phyloP scores from a whole-genome alignment of 164 flowering plant genomes.

The Sextonia rubra region DNA sequence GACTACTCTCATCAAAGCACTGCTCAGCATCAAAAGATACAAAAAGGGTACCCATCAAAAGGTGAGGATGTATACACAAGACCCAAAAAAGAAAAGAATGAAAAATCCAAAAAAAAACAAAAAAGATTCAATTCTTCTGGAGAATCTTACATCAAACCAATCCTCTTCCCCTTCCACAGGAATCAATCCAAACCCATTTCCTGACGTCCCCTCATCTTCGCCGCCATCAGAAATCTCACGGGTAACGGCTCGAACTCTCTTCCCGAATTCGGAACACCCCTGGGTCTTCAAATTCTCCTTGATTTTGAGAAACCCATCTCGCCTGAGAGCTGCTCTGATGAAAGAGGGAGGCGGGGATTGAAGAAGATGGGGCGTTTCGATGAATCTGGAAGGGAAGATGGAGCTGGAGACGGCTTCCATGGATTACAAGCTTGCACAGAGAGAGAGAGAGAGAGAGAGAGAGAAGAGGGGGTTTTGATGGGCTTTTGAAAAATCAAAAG shows the following conservation, averaged over 20 bases:
- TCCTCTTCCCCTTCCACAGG: constrained; percentile 24
- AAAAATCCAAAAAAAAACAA: not conserved
- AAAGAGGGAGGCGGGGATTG: constrained; percentile 8
- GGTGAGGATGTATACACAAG: not conserved
- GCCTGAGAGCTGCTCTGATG: constrained; percentile 17
- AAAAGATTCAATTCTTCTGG: not conserved
- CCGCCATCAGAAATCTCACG: constrained; percentile 28
- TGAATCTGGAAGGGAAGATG: constrained; percentile 23
- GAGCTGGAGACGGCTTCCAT: constrained; percentile 51
- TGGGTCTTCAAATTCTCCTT: constrained; percentile 5
- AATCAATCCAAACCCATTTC: constrained; percentile 25
- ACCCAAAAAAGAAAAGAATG: not conserved
- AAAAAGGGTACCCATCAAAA: not conserved
- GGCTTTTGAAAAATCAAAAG: constrained; percentile 5
- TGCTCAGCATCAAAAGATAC: not conserved
- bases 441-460: not conserved
- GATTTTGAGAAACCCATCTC: constrained; percentile 26
- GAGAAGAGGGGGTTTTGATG: constrained; percentile 11
- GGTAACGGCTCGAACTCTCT: constrained; percentile 22
- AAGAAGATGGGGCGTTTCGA: constrained; percentile 22
- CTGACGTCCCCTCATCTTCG: constrained; percentile 24
- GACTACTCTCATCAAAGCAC: not conserved
- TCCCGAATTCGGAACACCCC: constrained; percentile 8
- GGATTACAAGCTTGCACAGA: not conserved
- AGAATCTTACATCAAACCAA: constrained; percentile 26